These are phyloP conservation scores for Teratosphaeria viscida DNA, from an alignment of 2,329 filamentous ascomycete species.

Conservation along the genomic window DNA sequence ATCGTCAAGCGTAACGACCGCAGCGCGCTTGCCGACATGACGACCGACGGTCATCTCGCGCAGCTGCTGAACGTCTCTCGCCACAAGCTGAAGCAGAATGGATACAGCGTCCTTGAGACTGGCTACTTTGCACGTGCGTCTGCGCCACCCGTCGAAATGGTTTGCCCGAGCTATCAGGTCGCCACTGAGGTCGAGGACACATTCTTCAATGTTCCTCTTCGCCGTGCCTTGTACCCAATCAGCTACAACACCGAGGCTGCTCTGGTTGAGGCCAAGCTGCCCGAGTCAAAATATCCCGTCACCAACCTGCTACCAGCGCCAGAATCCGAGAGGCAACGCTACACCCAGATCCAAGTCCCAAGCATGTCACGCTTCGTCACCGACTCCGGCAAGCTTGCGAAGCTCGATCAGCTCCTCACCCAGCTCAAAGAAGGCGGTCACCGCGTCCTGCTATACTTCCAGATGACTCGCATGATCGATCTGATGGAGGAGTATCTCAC, in stretches of 20 bases:
- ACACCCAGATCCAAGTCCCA: slow-evolving; percentile 83
- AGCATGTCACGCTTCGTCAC: slow-evolving; percentile 98
- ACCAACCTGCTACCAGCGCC: slow-evolving; percentile 63
- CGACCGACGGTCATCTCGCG: slow-evolving; percentile 58
- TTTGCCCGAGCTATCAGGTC: slow-evolving; percentile 57
- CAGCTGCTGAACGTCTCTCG: slow-evolving; percentile 71
- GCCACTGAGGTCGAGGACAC: slow-evolving; percentile 57
- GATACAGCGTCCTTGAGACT: slow-evolving; percentile 69
- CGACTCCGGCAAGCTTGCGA: slow-evolving; percentile 90
- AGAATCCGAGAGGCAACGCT: slow-evolving; percentile 69
- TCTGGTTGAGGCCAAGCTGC: slow-evolving; percentile 62
- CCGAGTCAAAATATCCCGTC: slow-evolving; percentile 53
- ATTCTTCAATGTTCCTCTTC: slow-evolving; percentile 68
- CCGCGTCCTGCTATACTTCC: slow-evolving; percentile 95
- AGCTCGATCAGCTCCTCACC: slow-evolving; percentile 76
- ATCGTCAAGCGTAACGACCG: slow-evolving; percentile 62
- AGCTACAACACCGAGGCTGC: slow-evolving; percentile 56
- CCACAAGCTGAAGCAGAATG: slow-evolving; percentile 54
- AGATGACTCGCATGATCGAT: slow-evolving; percentile 99
- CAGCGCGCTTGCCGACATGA: slow-evolving; percentile 57
- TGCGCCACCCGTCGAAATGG: slow-evolving; percentile 76
- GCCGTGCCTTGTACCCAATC: slow-evolving; percentile 63
- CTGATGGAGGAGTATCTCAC: slow-evolving; percentile 98
- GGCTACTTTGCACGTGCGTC: slow-evolving; percentile 68
- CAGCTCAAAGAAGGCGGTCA: slow-evolving; percentile 87